Evolutionary conservation across 257 asterid species (phyloP).

Genomic region (Ilex asprella): DNA sequence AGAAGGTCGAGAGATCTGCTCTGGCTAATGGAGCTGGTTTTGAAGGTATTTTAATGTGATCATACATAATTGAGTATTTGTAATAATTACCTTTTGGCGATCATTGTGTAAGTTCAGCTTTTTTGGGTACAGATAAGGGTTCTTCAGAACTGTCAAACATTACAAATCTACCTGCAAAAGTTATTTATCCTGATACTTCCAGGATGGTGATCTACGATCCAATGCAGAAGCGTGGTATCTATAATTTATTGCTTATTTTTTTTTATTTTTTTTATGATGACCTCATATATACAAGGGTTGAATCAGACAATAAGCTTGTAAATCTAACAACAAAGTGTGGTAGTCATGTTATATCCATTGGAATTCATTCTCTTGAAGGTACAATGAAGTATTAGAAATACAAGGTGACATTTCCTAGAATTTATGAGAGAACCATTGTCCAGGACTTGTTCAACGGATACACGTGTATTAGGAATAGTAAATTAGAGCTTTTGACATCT

Average conservation of each 20-base stretch:
- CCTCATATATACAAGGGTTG: neutral
- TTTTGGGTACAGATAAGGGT: slow-evolving; percentile 44
- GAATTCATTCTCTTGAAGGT: too few species aligned
- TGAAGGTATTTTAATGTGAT: slow-evolving; percentile 22
- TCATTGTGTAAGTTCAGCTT: neutral
- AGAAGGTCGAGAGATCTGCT: slow-evolving; percentile 56
- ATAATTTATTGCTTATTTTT: neutral
- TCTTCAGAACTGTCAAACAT: slow-evolving; percentile 33
- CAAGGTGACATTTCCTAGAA: too few species aligned
- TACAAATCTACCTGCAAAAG: slow-evolving; percentile 49
- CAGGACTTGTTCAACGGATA: too few species aligned
- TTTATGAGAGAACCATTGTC: too few species aligned
- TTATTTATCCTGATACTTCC: slow-evolving; percentile 76
- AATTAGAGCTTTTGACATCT: too few species aligned
- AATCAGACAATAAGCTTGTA: too few species aligned
- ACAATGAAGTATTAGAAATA: too few species aligned
- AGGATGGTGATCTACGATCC: slow-evolving; percentile 65
- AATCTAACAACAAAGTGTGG: too few species aligned
- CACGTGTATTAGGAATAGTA: too few species aligned
- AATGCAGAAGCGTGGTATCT: slow-evolving; percentile 58
- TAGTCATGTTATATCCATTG: too few species aligned
- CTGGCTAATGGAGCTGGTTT: slow-evolving; percentile 51
- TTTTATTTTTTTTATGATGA: slow-evolving; percentile 5
- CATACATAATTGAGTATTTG: too few species aligned
- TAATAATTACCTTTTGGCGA: too few species aligned